Conservation (phyloP, 345 rosid species). For the Camelina hispida region DNA sequence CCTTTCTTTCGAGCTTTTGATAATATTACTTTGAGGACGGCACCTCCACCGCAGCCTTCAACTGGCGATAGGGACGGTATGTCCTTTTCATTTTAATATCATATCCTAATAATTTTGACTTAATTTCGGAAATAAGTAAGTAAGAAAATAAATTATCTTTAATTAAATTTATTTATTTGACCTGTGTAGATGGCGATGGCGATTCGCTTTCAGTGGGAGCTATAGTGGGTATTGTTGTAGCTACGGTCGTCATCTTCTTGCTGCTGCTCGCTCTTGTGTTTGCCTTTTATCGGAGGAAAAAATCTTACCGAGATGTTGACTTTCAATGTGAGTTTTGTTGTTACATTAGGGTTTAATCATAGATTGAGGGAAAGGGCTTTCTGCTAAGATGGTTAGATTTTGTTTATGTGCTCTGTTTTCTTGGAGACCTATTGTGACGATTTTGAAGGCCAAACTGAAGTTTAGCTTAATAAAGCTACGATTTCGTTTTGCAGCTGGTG, state of each 20-base stretch:
- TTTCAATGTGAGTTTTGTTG: slow-evolving; percentile 28
- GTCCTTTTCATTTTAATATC: too few relatives aligned
- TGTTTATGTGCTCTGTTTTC: background rate
- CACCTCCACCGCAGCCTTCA: background rate
- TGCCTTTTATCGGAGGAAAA: slow-evolving; percentile 18
- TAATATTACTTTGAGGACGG: background rate
- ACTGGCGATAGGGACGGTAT: background rate
- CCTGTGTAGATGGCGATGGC: slow-evolving; percentile 33
- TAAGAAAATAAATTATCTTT: too few relatives aligned
- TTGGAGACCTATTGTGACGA: background rate
- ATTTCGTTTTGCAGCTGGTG: slow-evolving; percentile 41
- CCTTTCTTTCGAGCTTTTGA: slow-evolving; percentile 44
- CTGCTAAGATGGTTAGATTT: too few relatives aligned
- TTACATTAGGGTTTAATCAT: background rate
- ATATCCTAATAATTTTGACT: too few relatives aligned
- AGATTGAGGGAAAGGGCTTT: background rate
- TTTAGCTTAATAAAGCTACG: background rate
- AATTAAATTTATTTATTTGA: background rate
- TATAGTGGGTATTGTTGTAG: slow-evolving; percentile 20
- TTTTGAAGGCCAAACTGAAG: too few relatives aligned
- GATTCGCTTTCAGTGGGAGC: slow-evolving; percentile 27
- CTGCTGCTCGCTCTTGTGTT: slow-evolving; percentile 24
- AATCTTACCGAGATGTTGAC: slow-evolving; percentile 23
- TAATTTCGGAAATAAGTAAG: too few relatives aligned
- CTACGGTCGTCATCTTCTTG: background rate